phyloP scores from a whole-genome alignment of 2,329 filamentous ascomycete species.

The Endoconidiophora polonica region DNA sequence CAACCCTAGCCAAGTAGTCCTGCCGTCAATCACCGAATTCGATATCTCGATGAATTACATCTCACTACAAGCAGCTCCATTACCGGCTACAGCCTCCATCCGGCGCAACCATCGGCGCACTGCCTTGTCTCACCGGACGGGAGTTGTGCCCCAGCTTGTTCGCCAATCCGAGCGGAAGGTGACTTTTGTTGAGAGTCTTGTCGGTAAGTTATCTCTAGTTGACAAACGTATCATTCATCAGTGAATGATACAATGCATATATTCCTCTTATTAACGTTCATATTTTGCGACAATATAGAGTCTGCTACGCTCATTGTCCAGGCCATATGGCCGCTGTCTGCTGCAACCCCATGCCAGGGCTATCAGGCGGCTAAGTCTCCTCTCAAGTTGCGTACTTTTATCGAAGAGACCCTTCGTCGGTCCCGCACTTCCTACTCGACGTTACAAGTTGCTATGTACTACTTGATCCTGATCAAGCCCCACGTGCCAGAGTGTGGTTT shows the following conservation, averaged over 20 bases:
- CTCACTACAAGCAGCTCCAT: slow-evolving; percentile 15
- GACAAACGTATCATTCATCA: too few species aligned
- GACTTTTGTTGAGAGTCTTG: slow-evolving; percentile 90
- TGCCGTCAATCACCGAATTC: slow-evolving; percentile 31
- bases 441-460: slow-evolving; percentile 89
- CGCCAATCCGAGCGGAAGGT: slow-evolving; percentile 84
- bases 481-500: slow-evolving; percentile 48
- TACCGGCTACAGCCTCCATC: slow-evolving; percentile 41
- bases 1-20: not conserved
- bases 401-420: slow-evolving; percentile 87
- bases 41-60: slow-evolving; percentile 36
- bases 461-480: slow-evolving; percentile 82
- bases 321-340: slow-evolving; percentile 89
- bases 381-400: slow-evolving; percentile 82
- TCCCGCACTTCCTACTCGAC: slow-evolving; percentile 97
- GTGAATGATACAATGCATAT: not conserved
- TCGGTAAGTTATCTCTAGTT: slow-evolving; percentile 54
- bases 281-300: slow-evolving; percentile 39
- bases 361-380: slow-evolving; percentile 61
- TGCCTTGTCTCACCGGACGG: slow-evolving; percentile 40
- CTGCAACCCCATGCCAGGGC: slow-evolving; percentile 50
- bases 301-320: slow-evolving; percentile 95
- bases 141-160: slow-evolving; percentile 46
- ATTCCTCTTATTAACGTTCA: not conserved
- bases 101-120: slow-evolving; percentile 34